Base-by-base conservation (phyloP, 2,329 filamentous ascomycete genomes). In the Arachnomyces sp. region DNA sequence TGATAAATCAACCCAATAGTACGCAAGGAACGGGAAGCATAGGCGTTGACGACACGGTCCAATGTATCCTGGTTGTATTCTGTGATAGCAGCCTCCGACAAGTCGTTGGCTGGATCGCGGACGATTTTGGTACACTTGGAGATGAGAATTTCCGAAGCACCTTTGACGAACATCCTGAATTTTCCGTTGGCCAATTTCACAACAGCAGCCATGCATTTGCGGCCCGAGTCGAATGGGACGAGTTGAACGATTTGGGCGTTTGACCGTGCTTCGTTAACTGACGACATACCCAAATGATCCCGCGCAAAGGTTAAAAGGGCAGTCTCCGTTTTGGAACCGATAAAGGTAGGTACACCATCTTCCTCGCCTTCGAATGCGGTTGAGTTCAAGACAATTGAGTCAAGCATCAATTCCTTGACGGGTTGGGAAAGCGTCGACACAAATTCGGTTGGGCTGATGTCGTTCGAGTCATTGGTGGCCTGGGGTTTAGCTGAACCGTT, bases 1-100 rank as follows among this genome's bases (percentile, higher is more conserved):
- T 80, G 82, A 63, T 87, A 93, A 39, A 87, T 72, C 47, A 94
- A 74, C 32, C 81, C 85, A 50, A 94, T 93, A 1, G 88, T 93
- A 47, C 88, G 78, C 25, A 94, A 72, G 6, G 87, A 93, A 13
- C 82, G 75, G 17, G 76, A 78, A 7, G 88, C 88, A 57, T 94
- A 94, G 34, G 72, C 75, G 46, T 81, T 77, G 50, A 94, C 93
- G 35, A 87, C 70, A 15, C 71, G 66, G 48, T 76, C 74, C 47
- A 94, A 59, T 2, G 67, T 71, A 29, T 76, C 66, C 20, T 72
- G 69, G 48, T 81, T 76, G 11, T 76, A 68, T 1, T 67, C 61
- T 1, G 74, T 75, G 45, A 88, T 67, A 1, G 68, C 58, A 11
- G 60, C 65, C 16, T 70, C 67, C 2, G 67, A 60, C 0, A 77